phyloP scores from a whole-genome alignment of 139 green algal species.

The Pleodorina starrii region DNA sequence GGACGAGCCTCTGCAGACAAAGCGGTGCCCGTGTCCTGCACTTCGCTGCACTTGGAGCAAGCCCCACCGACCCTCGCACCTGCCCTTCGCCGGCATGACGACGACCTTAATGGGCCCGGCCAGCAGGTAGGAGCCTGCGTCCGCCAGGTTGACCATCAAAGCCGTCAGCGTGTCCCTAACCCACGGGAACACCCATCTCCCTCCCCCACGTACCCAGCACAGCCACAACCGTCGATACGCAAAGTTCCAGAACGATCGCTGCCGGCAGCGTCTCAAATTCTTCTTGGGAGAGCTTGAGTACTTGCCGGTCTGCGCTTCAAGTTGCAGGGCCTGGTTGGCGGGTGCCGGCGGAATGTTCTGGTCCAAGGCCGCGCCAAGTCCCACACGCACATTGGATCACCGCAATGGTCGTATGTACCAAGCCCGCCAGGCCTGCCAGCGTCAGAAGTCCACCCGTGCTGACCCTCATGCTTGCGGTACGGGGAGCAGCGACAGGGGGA shows the following conservation, averaged over 20 bases:
- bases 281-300: slow-evolving; percentile 54
- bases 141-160: not conserved
- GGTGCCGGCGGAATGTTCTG: not conserved
- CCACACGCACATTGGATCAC: slow-evolving; percentile 50
- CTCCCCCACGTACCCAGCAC: not conserved
- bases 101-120: slow-evolving; percentile 37
- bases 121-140: slow-evolving; percentile 44
- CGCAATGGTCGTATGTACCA: slow-evolving; percentile 43
- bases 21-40: not conserved
- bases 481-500: too few relatives aligned
- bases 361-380: not conserved
- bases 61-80: slow-evolving; percentile 3
- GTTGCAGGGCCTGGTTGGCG: not conserved
- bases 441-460: slow-evolving; percentile 26
- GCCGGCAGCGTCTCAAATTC: slow-evolving; percentile 52
- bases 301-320: slow-evolving; percentile 33
- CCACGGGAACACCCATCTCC: not conserved
- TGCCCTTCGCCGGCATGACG: slow-evolving; percentile 37
- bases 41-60: not conserved
- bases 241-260: slow-evolving; percentile 28
- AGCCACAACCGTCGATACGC: not conserved
- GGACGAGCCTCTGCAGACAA: not conserved
- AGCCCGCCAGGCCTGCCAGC: slow-evolving; percentile 8
- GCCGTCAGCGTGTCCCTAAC: not conserved
- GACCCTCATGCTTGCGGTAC: slow-evolving; percentile 12